Base-by-base conservation (phyloP, 495 filamentous ascomycete genomes). In the Usnea hakonensis region DNA sequence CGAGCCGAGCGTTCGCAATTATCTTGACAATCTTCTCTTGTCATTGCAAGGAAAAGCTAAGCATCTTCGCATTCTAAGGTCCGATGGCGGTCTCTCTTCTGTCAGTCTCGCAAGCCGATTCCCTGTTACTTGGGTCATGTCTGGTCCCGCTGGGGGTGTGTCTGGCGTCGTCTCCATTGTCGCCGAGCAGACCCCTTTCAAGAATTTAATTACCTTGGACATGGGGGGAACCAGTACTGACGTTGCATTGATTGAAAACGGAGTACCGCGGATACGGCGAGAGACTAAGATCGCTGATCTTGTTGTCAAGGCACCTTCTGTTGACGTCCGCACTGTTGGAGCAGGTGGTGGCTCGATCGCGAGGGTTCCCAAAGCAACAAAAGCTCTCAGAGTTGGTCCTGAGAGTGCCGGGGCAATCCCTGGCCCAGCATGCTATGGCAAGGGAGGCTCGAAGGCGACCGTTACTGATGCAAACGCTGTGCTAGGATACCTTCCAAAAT, bases 151-250 rank as follows among this genome's bases (percentile, higher is more conserved):
- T 21, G 78, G 78, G 43, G 78, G 79, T 35, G 79, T 75, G 3
- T 73, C 73, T 46, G 77, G 76, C 38, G 75, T 78, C 17, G 77
- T 76, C 9, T 76, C 78, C 52, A 70, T 76, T 7, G 76, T 81
- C 14, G 73, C 79, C 21, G 75, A 69, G 4, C 72, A 72, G 37
- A 80, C 79, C 0, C 69, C 71, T 8, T 78, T 77, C 58, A 79
- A 79, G 66, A 79, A 81, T 35, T 61, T 81, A 1, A 79, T 80
- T 30, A 81, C 79, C 0, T 43, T 81, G 14, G 79, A 81, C 55
- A 80, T 81, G 77, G 78, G 79, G 13, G 79, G 78, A 7, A 81
- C 79, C 0, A 78, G 75, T 0, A 81, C 78, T 0, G 79, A 81
- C 54, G 75, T 75, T 56, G 77, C 79, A 0, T 64, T 80, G 7